A percentile compares a stretch with the other conserved stretches of the same genome.
These are phyloP conservation scores for Colletotrichum truncatum DNA, from an alignment of 2,329 filamentous ascomycete species.

Conservation along the genomic window DNA sequence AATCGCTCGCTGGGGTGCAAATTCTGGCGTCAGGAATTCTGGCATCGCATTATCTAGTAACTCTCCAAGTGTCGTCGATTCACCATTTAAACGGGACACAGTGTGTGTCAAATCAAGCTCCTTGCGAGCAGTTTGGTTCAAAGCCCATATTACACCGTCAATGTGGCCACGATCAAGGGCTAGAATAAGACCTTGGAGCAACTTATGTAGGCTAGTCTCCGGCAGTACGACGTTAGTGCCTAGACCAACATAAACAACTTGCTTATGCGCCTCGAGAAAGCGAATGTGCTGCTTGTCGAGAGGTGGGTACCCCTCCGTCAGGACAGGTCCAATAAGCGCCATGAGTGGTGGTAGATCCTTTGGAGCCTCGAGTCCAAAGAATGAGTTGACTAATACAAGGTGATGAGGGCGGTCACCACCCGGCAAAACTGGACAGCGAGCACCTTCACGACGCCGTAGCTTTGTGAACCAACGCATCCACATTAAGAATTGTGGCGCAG, in stretches of 20 bases:
- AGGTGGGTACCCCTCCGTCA: constrained; percentile 43
- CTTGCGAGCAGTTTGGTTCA: not conserved
- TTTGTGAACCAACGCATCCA: constrained; percentile 35
- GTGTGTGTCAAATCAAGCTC: not conserved
- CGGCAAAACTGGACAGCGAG: constrained; percentile 41
- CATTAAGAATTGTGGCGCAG: not conserved
- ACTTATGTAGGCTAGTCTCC: constrained; percentile 37
- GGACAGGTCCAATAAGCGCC: constrained; percentile 49
- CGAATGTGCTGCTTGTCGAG: constrained; percentile 35
- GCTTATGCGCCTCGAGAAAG: constrained; percentile 42
- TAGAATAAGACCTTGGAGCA: constrained; percentile 33
- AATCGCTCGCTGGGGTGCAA: constrained; percentile 46
- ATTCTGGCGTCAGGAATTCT: constrained; percentile 43
- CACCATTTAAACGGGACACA: not conserved
- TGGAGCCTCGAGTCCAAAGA: constrained; percentile 51
- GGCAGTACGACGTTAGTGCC: constrained; percentile 50
- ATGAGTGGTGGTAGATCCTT: constrained; percentile 51
- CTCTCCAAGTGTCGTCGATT: no score
- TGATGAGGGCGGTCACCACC: constrained; percentile 47
- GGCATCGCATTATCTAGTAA: constrained; percentile 39
- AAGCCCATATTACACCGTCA: not conserved
- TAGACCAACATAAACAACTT: constrained; percentile 48
- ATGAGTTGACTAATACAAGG: constrained; percentile 53
- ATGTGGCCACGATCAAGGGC: not conserved
- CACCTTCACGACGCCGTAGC: constrained; percentile 43